Evolutionary conservation across 257 asterid genomes (phyloP).

Genomic region (Nicotiana tabacum): DNA sequence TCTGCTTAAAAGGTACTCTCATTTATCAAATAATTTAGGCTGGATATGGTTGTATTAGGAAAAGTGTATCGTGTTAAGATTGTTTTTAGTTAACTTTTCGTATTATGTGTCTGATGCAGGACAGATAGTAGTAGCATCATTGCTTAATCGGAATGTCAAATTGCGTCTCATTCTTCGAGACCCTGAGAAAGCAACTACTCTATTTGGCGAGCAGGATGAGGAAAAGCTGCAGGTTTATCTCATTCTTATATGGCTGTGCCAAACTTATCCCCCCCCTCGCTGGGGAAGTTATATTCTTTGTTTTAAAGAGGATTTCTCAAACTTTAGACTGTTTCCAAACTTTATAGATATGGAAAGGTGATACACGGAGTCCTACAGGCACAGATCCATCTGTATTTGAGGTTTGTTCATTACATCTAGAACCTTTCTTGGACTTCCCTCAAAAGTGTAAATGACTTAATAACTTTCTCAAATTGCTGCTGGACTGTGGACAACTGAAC

Average conservation of each 20-base stretch:
- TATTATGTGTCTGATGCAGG: conserved; percentile 33
- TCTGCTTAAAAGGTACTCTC: neutral
- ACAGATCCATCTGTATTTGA: conserved; percentile 75
- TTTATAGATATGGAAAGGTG: no score
- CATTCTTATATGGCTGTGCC: neutral
- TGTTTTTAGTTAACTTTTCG: neutral
- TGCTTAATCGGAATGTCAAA: conserved; percentile 61
- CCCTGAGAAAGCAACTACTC: conserved; percentile 63
- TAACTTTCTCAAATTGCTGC: conserved; percentile 7
- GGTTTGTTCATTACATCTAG: conserved; percentile 39
- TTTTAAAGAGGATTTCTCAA: no score
- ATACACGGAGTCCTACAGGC: conserved; percentile 64
- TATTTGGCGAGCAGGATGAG: conserved; percentile 77
- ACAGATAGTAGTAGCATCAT: conserved; percentile 85
- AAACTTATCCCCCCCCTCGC: no score
- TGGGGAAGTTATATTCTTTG: no score
- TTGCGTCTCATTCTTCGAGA: conserved; percentile 68
- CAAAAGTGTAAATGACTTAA: conserved; percentile 14
- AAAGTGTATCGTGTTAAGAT: neutral
- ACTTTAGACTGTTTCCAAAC: no score
- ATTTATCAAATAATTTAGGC: neutral
- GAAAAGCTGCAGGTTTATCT: conserved; percentile 60
- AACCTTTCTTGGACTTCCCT: neutral
- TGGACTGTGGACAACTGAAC: neutral
- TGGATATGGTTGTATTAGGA: neutral